Conservation (phyloP, 2,329 filamentous ascomycete species). For the Stagonosporopsis rhizophila region DNA sequence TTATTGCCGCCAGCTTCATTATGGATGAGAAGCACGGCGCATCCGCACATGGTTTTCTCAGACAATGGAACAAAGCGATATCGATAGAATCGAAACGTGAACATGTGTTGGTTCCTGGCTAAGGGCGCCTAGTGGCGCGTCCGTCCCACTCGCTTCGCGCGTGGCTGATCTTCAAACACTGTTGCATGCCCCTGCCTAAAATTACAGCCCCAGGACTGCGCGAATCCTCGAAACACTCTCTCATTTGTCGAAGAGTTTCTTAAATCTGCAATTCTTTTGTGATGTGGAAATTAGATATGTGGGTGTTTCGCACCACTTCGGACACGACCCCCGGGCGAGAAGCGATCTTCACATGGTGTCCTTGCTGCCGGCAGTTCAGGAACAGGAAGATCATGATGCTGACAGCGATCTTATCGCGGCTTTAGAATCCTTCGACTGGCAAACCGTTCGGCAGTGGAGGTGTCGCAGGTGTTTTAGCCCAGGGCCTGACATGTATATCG, state of each 20-base stretch:
- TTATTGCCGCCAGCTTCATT: neutral
- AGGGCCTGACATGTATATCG: neutral
- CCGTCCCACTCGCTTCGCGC: constrained; percentile 31
- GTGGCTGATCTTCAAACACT: constrained; percentile 47
- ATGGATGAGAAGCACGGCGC: constrained; percentile 14
- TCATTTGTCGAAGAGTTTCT: constrained; percentile 13
- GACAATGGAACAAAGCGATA: constrained; percentile 10
- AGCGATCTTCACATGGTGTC: constrained; percentile 17
- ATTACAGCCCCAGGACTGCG: constrained; percentile 25
- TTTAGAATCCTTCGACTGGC: constrained; percentile 5
- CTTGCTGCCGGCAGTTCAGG: constrained; percentile 13
- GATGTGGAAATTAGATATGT: constrained; percentile 17
- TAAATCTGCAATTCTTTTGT: constrained; percentile 4
- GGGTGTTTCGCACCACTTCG: constrained; percentile 2
- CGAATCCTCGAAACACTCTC: neutral
- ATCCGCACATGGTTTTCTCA: constrained; percentile 16
- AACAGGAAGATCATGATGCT: constrained; percentile 5
- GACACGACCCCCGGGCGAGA: constrained; percentile 5
- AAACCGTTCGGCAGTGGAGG: neutral
- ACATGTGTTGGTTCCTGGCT: constrained; percentile 23
- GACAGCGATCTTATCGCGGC: constrained; percentile 4
- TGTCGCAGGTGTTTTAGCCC: neutral
- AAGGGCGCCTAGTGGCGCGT: constrained; percentile 30
- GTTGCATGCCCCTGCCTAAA: constrained; percentile 35
- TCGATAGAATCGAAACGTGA: constrained; percentile 27